phyloP scores from a whole-genome alignment of 1,139 yeast genomes.

The Scheffersomyces parashehatae region DNA sequence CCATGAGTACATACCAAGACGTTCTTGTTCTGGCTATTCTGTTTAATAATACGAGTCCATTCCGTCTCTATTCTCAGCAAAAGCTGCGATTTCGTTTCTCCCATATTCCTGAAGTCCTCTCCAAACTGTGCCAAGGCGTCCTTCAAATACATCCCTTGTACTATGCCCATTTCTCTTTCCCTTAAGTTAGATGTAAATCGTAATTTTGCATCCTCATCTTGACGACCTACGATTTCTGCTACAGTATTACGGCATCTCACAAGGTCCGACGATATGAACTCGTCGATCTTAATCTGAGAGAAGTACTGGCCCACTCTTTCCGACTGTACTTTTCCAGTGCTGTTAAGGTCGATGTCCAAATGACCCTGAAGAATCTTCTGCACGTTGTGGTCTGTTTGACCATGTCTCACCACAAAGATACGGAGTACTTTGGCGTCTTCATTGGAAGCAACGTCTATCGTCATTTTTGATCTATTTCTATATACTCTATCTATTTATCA shows the following conservation, averaged over 20 bases:
- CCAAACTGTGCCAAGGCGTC: slow-evolving; percentile 60
- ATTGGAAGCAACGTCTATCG: slow-evolving; percentile 32
- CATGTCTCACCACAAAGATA: slow-evolving; percentile 71
- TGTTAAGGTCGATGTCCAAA: slow-evolving; percentile 58
- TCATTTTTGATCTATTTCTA: slow-evolving; percentile 20
- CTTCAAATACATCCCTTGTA: slow-evolving; percentile 69
- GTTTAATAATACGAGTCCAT: slow-evolving; percentile 45
- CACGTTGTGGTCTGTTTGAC: slow-evolving; percentile 74
- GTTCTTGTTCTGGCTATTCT: slow-evolving; percentile 43
- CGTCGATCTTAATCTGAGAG: slow-evolving; percentile 44
- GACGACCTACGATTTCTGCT: slow-evolving; percentile 34
- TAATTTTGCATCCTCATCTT: slow-evolving; percentile 18
- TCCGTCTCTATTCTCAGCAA: slow-evolving; percentile 50
- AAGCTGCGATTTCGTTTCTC: slow-evolving; percentile 44
- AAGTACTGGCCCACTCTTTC: slow-evolving; percentile 46
- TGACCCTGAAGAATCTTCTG: slow-evolving; percentile 77
- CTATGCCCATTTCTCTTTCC: slow-evolving; percentile 77
- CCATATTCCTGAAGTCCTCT: slow-evolving; percentile 41
- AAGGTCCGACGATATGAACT: slow-evolving; percentile 60
- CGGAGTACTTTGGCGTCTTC: slow-evolving; percentile 43
- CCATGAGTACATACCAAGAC: slow-evolving; percentile 80
- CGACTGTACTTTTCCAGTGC: slow-evolving; percentile 60
- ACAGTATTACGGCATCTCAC: slow-evolving; percentile 59
- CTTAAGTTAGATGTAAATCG: slow-evolving; percentile 48
- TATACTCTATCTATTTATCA: background rate